Conservation (phyloP, 106 monocot genomes). For the Acorus gramineus region DNA sequence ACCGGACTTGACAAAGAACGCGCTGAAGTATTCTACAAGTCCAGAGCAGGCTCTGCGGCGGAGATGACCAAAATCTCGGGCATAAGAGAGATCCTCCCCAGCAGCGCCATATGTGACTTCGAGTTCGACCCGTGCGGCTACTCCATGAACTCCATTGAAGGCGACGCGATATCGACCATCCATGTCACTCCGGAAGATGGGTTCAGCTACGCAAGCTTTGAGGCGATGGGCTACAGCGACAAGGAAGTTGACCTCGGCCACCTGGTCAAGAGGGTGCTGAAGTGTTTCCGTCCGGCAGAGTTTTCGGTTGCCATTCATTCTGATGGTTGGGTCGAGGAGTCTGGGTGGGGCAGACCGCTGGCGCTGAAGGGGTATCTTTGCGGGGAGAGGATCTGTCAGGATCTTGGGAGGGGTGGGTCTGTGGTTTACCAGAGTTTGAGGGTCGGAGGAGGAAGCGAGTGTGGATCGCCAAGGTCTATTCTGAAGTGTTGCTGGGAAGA, state of each 20-base stretch:
- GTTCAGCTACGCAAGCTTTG: slow-evolving; percentile 83
- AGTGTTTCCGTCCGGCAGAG: slow-evolving; percentile 22
- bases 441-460: too few species aligned
- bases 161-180: slow-evolving; percentile 47
- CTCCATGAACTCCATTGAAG: slow-evolving; percentile 71
- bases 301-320: slow-evolving; percentile 37
- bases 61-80: slow-evolving; percentile 73
- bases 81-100: slow-evolving; percentile 60
- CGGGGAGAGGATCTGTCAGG: slow-evolving; percentile 14
- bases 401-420: slow-evolving; percentile 22
- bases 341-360: slow-evolving; percentile 13
- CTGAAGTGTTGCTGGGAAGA: too few species aligned
- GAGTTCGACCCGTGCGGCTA: slow-evolving; percentile 89
- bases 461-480: too few species aligned
- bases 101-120: slow-evolving; percentile 79
- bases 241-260: slow-evolving; percentile 7
- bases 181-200: slow-evolving; percentile 88
- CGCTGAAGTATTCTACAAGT: slow-evolving; percentile 18
- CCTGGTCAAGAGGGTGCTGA: slow-evolving; percentile 38
- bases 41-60: slow-evolving; percentile 7
- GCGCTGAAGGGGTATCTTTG: slow-evolving; percentile 15
- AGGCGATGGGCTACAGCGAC: slow-evolving; percentile 65
- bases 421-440: slow-evolving; percentile 32
- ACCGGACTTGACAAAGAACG: slow-evolving; percentile 15
- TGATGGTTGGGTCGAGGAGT: slow-evolving; percentile 12